Conservation (phyloP, 176 grass and related monocot species). For the Pharus latifolius region DNA sequence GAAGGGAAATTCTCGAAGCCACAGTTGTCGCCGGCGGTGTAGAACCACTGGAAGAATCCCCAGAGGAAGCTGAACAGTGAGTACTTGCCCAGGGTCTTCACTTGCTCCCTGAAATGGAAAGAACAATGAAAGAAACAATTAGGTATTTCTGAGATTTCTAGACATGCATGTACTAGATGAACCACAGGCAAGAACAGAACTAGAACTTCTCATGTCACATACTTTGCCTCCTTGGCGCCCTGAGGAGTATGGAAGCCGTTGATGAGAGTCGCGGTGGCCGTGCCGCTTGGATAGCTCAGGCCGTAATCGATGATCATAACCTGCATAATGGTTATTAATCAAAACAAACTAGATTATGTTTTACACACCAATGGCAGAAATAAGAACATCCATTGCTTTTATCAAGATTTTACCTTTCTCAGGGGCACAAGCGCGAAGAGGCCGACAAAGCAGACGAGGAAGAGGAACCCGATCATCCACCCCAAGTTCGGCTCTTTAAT, state of each 20-base stretch:
- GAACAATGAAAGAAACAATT: too few relatives aligned
- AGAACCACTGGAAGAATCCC: constrained; percentile 34
- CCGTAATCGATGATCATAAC: constrained; percentile 27
- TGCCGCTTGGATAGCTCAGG: constrained; percentile 19
- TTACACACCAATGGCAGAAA: not conserved
- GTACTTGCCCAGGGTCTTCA: not conserved
- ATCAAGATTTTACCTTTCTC: constrained; percentile 18
- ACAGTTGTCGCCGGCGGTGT: not conserved
- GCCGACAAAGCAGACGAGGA: constrained; percentile 32
- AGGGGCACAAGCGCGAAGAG: constrained; percentile 30
- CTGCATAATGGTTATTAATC: not conserved
- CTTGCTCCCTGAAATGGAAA: not conserved
- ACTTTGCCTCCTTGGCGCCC: constrained; percentile 1
- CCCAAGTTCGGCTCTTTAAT: constrained; percentile 22
- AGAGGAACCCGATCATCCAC: constrained; percentile 34
- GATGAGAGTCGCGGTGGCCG: constrained; percentile 14
- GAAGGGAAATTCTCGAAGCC: not conserved
- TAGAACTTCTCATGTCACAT: not conserved
- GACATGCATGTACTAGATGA: not conserved
- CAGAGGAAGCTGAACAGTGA: constrained; percentile 3
- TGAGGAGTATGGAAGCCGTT: constrained; percentile 16
- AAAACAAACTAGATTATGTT: not conserved
- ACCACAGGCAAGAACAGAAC: not conserved
- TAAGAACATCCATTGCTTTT: not conserved
- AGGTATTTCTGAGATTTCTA: not conserved